phyloP scores from a whole-genome alignment of 1,284 basidiomycete genomes.

The Pascua sp. region DNA sequence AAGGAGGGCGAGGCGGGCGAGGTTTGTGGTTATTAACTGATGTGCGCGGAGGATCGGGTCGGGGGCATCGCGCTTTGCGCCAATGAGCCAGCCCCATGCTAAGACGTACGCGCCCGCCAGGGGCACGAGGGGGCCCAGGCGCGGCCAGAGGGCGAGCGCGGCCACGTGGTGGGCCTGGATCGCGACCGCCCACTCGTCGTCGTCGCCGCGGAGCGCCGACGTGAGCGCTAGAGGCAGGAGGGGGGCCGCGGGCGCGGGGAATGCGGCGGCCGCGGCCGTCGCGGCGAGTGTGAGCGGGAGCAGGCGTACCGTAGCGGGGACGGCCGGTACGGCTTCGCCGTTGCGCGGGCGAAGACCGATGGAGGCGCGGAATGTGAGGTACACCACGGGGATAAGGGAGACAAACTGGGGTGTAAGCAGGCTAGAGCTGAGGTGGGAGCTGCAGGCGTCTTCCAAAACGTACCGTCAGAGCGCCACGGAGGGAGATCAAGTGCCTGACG shows the following conservation, averaged over 20 bases:
- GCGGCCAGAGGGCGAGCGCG: conserved; percentile 12
- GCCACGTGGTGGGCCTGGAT: conserved; percentile 18
- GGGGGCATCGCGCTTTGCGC: conserved; percentile 13
- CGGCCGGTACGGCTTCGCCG: background rate
- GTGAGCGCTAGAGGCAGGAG: conserved; percentile 15
- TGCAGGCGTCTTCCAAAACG: background rate
- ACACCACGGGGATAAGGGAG: conserved; percentile 7
- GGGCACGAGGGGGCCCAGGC: conserved; percentile 1
- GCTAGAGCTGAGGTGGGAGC: background rate
- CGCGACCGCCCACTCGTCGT: conserved; percentile 23
- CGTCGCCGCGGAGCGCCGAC: conserved; percentile 16
- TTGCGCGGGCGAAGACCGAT: conserved; percentile 9
- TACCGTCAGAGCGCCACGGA: background rate
- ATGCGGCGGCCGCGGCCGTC: conserved; percentile 6
- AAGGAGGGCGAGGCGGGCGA: background rate
- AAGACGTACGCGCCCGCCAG: conserved; percentile 6
- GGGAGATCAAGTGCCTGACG: background rate
- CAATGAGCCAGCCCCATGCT: conserved; percentile 16
- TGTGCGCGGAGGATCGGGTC: conserved; percentile 8
- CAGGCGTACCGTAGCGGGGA: conserved; percentile 15
- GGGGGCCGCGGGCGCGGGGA: conserved; percentile 8
- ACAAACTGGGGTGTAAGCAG: background rate
- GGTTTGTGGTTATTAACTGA: conserved; percentile 1
- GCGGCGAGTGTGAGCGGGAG: conserved; percentile 16
- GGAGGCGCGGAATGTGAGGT: conserved; percentile 16